Conservation (phyloP, 2,329 filamentous ascomycete species). For the Pezicula carpinea region DNA sequence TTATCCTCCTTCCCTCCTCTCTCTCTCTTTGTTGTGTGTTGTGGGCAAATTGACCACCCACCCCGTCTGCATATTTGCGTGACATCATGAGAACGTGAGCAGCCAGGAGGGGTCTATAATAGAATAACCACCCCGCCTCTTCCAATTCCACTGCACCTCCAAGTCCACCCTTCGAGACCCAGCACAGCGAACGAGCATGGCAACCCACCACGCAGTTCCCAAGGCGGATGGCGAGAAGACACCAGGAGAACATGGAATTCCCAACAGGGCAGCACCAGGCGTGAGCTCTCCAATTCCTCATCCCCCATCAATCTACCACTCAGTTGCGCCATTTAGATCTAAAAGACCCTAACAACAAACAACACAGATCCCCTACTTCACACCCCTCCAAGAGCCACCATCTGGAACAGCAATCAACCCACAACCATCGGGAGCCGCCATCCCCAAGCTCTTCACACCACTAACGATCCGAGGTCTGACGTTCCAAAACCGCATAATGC, state of each 20-base stretch:
- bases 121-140: too few species aligned
- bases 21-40: too few species aligned
- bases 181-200: constrained; percentile 10
- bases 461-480: constrained; percentile 41
- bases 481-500: constrained; percentile 63
- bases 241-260: constrained; percentile 9
- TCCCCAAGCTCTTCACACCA: constrained; percentile 44
- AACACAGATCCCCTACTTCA: constrained; percentile 36
- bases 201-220: constrained; percentile 15
- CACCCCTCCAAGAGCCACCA: constrained; percentile 40
- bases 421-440: constrained; percentile 42
- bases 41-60: too few species aligned
- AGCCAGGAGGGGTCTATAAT: too few species aligned
- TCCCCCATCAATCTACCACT: constrained; percentile 1
- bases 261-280: constrained; percentile 21
- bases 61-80: too few species aligned
- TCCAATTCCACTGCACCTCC: too few species aligned
- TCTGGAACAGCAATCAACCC: constrained; percentile 38
- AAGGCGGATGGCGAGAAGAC: constrained; percentile 13
- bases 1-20: too few species aligned
- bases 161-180: too few species aligned
- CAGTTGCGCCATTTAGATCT: not conserved
- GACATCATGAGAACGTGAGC: too few species aligned
- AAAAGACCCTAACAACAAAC: not conserved
- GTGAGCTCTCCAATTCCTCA: constrained; percentile 8